These are phyloP conservation scores for Barbatosphaeria neglecta DNA, from an alignment of 495 filamentous ascomycete genomes.

Conservation along the genomic window DNA sequence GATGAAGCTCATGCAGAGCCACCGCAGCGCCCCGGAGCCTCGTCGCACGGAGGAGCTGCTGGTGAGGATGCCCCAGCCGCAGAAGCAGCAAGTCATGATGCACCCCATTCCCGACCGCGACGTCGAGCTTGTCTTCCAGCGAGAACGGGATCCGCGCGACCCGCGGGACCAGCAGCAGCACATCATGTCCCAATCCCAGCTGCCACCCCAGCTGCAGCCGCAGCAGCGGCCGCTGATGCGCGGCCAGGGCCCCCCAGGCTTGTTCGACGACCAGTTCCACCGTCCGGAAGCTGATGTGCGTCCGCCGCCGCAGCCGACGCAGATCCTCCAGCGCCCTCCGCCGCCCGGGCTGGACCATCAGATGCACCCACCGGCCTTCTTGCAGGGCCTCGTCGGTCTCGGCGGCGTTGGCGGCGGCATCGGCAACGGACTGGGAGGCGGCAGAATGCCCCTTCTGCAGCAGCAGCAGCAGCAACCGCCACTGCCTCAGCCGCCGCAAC, in stretches of 20 bases:
- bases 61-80: slow-evolving; percentile 25
- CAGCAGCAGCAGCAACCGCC: slow-evolving; percentile 19
- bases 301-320: slow-evolving; percentile 26
- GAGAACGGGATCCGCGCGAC: slow-evolving; percentile 23
- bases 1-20: slow-evolving; percentile 42
- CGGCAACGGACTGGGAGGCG: too few species aligned
- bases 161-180: too few species aligned
- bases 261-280: slow-evolving; percentile 33
- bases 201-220: too few species aligned
- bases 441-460: slow-evolving; percentile 2
- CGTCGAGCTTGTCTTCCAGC: slow-evolving; percentile 28
- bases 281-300: slow-evolving; percentile 26
- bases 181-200: too few species aligned
- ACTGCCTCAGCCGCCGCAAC: slow-evolving; percentile 28
- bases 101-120: slow-evolving; percentile 22
- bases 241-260: slow-evolving; percentile 20
- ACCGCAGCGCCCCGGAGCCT: slow-evolving; percentile 27
- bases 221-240: slow-evolving; percentile 13
- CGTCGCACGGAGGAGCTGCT: slow-evolving; percentile 29
- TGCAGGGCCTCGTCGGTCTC: too few species aligned
- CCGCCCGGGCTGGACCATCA: slow-evolving; percentile 38
- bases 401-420: too few species aligned
- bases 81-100: slow-evolving; percentile 18
- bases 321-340: slow-evolving; percentile 44
- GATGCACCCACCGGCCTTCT: slow-evolving; percentile 28